Base-by-base conservation (phyloP, 768 basidiomycete species). In the Lactarius psammicola region DNA sequence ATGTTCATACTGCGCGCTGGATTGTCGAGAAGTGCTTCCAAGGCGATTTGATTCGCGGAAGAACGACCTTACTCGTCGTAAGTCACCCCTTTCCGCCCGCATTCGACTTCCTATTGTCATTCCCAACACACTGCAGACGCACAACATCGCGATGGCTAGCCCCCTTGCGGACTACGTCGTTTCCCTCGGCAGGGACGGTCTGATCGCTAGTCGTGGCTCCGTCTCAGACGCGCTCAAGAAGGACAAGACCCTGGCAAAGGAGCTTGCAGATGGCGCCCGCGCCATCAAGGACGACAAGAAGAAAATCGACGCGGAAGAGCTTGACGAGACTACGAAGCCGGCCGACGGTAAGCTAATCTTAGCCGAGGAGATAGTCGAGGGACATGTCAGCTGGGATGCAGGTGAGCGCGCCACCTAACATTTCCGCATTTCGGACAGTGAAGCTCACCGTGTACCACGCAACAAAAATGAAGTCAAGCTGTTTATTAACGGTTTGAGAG, bases 291-390 rank as follows among this genome's bases (percentile, higher is more conserved):
- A 74, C 20, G 70, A 74, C 9, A 69, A 74, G 61, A 67, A 77
- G 64, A 67, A 68, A 26, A 42, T 73, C 7, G 75, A 73, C 44
- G 63, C 55, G 2, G 71, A 70, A 34, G 72, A 71, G 36, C 67
- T 64, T 1, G 68, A 66, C 8, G 69, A 56, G 1, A 61, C 55
- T 2, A 54, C 64, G 9, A 73, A 74, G 64, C 72, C 74, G 57
- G 59, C 63, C 13, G 80, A 80, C 55, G 86, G 86, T 4, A 87
- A 87, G 71, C 78, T 89, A 20, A 81, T 88, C 56, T 74, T 86
- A 8, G 82, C 81, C 0, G 88, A 90, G 72, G 88, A 90, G 71
- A 79, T 87, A 53, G 80, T 78, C 6, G 78, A 81, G 60, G 87
- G 87, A 0, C 84, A 83, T 64, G 81, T 89, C 31, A 81, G 82